Evolutionary conservation across 768 basidiomycete genomes (phyloP).

Genomic region (Xerocomellus dryophilus): DNA sequence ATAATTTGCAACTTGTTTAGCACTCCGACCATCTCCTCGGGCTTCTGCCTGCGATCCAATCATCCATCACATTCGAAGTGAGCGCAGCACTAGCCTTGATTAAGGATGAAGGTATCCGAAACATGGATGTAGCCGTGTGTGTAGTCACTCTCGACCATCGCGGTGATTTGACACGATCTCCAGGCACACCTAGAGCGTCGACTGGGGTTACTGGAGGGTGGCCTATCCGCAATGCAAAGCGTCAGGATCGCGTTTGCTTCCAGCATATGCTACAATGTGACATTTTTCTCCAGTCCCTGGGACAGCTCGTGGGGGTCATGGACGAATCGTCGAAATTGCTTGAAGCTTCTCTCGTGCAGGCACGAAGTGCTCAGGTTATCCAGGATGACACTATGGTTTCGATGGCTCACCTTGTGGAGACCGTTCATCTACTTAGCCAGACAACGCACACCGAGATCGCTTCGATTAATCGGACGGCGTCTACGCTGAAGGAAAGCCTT

Average conservation of each 20-base stretch:
- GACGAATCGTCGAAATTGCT: constrained; percentile 30
- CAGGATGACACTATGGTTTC: constrained; percentile 39
- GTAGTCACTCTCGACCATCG: constrained; percentile 8
- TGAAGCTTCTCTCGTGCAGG: constrained; percentile 30
- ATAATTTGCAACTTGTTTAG: constrained; percentile 12
- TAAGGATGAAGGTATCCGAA: constrained; percentile 29
- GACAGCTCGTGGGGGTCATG: constrained; percentile 14
- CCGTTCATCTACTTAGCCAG: constrained; percentile 37
- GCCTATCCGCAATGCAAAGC: constrained; percentile 30
- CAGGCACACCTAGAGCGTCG: constrained; percentile 32
- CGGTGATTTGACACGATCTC: constrained; percentile 6
- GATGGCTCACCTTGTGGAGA: constrained; percentile 35
- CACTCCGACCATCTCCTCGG: constrained; percentile 29
- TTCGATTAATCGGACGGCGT: constrained; percentile 46
- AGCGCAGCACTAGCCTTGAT: constrained; percentile 25
- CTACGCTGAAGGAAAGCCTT: constrained; percentile 28
- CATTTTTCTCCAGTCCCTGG: constrained; percentile 16
- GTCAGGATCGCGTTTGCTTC: constrained; percentile 23
- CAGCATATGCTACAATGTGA: constrained; percentile 14
- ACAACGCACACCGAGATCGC: constrained; percentile 43
- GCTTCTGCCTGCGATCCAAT: constrained; percentile 21
- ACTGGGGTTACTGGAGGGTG: constrained; percentile 25
- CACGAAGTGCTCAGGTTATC: constrained; percentile 30
- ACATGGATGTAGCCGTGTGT: constrained; percentile 26
- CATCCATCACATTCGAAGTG: constrained; percentile 26